Percentiles rank a stretch among this genome's conserved stretches.
These are phyloP conservation scores for Elsinoe batatas DNA, from an alignment of 2,329 filamentous ascomycete genomes.

Conservation along the genomic window DNA sequence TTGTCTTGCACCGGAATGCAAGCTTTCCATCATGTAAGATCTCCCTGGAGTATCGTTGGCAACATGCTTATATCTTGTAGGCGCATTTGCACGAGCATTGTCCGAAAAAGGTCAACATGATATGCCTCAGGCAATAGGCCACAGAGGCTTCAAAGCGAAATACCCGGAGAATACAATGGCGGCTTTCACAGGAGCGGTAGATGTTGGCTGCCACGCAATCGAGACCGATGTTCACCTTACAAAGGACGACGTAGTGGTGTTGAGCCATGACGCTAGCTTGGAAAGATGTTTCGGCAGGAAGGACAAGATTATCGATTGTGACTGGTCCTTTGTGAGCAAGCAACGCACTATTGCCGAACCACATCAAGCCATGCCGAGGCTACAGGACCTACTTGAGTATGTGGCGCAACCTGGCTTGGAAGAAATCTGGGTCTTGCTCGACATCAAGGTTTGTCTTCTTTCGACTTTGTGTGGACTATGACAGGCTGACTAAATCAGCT, in stretches of 20 bases:
- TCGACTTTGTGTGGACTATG: no score
- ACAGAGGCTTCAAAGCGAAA: constrained; percentile 66
- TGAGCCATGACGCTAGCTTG: constrained; percentile 59
- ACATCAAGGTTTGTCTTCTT: constrained; percentile 61
- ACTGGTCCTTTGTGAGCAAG: constrained; percentile 62
- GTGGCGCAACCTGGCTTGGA: constrained; percentile 55
- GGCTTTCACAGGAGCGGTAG: constrained; percentile 64
- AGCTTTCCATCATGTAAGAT: constrained; percentile 13
- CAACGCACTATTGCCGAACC: constrained; percentile 59
- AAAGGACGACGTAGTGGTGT: constrained; percentile 70
- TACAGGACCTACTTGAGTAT: constrained; percentile 65
- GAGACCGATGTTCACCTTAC: constrained; percentile 85
- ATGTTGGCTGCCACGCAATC: constrained; percentile 66
- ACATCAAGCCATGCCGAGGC: constrained; percentile 59
- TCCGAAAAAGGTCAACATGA: constrained; percentile 10
- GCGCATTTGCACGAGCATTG: constrained; percentile 7
- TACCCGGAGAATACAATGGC: constrained; percentile 81
- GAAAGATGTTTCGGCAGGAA: constrained; percentile 74
- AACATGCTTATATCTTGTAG: constrained; percentile 7
- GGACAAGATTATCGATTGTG: constrained; percentile 61
- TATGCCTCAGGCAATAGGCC: constrained; percentile 61
- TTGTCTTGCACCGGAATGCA: background rate
- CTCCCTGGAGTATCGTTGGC: background rate
- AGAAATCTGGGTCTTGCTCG: constrained; percentile 70
- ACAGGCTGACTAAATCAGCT: constrained; percentile 30